Evolutionary conservation across 148 eudicot genomes (phyloP).

Genomic region (Talinum fruticosum): DNA sequence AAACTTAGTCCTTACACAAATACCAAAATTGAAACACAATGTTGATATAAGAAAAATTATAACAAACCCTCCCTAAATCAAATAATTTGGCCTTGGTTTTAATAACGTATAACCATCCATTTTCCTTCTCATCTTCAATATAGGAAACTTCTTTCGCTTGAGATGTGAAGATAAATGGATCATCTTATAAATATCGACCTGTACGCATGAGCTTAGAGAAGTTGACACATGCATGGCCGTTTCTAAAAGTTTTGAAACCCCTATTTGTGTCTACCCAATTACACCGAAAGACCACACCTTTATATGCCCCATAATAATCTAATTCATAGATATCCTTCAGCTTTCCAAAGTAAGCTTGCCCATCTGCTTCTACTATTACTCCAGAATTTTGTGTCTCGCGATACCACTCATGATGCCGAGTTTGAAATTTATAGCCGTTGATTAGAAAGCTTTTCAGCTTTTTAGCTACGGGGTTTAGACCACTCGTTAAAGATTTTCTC

Average conservation of each 20-base stretch:
- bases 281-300: no score
- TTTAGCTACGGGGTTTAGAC: background rate
- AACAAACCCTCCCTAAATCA: conserved; percentile 10
- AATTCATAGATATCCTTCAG: background rate
- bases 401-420: background rate
- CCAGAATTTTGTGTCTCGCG: no score
- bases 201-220: conserved; percentile 24
- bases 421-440: background rate
- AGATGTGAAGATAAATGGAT: background rate
- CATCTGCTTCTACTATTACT: no score
- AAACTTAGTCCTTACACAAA: no score
- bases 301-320: background rate
- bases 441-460: no score
- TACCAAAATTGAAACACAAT: background rate
- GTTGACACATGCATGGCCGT: conserved; percentile 11
- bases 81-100: conserved; percentile 23
- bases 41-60: background rate
- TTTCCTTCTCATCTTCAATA: no score
- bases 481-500: background rate
- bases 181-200: conserved; percentile 18
- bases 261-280: no score
- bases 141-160: no score
- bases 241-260: no score
- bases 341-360: no score
- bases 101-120: conserved; percentile 15